These are phyloP conservation scores for Exophiala bonariae DNA, from an alignment of 2,329 filamentous ascomycete genomes.

Conservation along the genomic window DNA sequence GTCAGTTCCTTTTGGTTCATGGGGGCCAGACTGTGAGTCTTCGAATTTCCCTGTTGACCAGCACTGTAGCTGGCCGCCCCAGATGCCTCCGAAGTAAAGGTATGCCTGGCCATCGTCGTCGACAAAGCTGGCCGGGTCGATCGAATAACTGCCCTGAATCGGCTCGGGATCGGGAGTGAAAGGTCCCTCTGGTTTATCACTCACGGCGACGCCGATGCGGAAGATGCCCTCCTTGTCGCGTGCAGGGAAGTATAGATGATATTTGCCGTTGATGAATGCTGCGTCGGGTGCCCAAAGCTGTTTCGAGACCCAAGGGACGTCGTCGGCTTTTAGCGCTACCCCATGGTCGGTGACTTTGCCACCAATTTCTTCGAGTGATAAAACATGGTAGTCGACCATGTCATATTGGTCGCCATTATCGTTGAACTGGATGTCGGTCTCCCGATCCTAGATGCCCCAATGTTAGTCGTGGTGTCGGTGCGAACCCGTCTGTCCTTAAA, in stretches of 20 bases:
- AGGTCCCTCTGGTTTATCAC: constrained; percentile 65
- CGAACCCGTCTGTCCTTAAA: too few relatives aligned
- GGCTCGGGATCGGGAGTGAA: constrained; percentile 65
- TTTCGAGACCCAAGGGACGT: constrained; percentile 75
- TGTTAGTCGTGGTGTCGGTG: constrained; percentile 41
- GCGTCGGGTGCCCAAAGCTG: constrained; percentile 82
- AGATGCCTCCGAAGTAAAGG: constrained; percentile 76
- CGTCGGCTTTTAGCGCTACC: constrained; percentile 62
- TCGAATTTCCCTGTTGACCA: constrained; percentile 59
- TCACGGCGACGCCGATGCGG: constrained; percentile 70
- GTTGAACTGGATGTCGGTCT: constrained; percentile 73
- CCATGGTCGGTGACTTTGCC: constrained; percentile 70
- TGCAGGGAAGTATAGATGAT: constrained; percentile 77
- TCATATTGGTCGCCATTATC: constrained; percentile 85
- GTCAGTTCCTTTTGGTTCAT: constrained; percentile 60
- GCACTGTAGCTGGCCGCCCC: constrained; percentile 79
- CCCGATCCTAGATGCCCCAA: constrained; percentile 54
- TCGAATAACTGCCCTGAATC: constrained; percentile 71
- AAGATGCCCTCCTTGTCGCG: constrained; percentile 70
- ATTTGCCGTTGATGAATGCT: constrained; percentile 58
- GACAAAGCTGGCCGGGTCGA: constrained; percentile 75
- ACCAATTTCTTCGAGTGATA: constrained; percentile 59
- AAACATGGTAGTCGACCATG: constrained; percentile 82
- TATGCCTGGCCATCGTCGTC: constrained; percentile 67
- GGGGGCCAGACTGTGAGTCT: constrained; percentile 52